phyloP scores from a whole-genome alignment of 129 eudicot genomes.

The Lactuca sativa region DNA sequence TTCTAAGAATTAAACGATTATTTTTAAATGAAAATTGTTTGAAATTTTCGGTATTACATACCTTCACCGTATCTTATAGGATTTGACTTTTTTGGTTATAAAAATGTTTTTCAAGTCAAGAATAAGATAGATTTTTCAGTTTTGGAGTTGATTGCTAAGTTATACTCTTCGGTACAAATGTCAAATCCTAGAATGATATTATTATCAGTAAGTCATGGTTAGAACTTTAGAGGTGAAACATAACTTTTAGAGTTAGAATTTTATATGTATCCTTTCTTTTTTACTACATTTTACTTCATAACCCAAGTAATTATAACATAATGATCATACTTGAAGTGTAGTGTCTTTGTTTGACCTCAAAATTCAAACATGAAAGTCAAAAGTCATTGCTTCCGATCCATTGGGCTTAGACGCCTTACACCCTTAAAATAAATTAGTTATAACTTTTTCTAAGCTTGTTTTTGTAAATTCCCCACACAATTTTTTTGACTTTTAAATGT shows the following conservation, averaged over 20 bases:
- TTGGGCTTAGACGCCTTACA: too few species aligned
- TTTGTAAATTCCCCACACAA: too few species aligned
- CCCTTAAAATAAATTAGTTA: too few species aligned
- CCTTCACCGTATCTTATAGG: background rate
- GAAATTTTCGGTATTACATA: too few species aligned
- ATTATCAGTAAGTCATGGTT: background rate
- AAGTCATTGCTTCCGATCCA: too few species aligned
- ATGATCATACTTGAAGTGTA: constrained; percentile 14
- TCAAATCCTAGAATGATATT: background rate
- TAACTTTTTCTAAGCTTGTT: too few species aligned
- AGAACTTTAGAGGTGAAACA: background rate
- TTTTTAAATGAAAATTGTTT: too few species aligned
- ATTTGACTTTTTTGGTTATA: constrained; percentile 15
- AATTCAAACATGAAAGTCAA: background rate
- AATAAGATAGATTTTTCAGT: background rate
- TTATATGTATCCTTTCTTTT: background rate
- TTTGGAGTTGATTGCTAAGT: background rate
- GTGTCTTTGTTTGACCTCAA: constrained; percentile 14
- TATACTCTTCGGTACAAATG: background rate
- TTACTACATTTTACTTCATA: background rate
- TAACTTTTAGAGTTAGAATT: background rate
- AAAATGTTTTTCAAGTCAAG: background rate
- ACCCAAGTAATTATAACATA: background rate
- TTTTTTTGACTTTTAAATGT: too few species aligned
- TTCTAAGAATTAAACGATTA: too few species aligned